A percentile compares a stretch with the other conserved stretches of the same genome.
phyloP scores from a whole-genome alignment of 2,329 filamentous ascomycete species.

The Didymosphaeria variabile region DNA sequence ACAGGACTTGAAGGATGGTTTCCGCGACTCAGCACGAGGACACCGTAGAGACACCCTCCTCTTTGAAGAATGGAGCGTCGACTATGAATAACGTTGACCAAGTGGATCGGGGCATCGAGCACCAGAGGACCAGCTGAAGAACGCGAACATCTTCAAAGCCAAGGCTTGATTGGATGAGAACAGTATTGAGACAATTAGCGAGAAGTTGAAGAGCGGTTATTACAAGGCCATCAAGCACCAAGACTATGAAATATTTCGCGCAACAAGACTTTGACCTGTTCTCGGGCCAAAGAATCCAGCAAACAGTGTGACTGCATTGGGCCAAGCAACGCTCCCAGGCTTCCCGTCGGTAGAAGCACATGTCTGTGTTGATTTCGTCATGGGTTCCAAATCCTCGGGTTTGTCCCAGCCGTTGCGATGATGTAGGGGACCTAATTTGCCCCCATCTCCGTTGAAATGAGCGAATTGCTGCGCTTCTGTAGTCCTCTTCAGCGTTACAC shows the following conservation, averaged over 20 bases:
- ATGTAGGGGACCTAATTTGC: no score
- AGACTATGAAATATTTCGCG: not conserved
- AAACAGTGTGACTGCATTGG: constrained; percentile 33
- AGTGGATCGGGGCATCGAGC: constrained; percentile 40
- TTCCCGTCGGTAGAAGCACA: constrained; percentile 37
- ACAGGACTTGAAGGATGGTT: constrained; percentile 35
- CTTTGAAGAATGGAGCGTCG: constrained; percentile 20
- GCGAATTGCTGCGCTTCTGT: no score
- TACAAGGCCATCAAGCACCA: constrained; percentile 32
- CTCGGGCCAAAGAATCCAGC: constrained; percentile 17
- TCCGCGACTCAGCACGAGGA: constrained; percentile 36
- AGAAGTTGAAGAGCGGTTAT: constrained; percentile 34
- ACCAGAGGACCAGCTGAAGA: constrained; percentile 40
- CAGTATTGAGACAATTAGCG: constrained; percentile 32
- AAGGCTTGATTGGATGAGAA: constrained; percentile 29
- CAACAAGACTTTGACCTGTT: not conserved
- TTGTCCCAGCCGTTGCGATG: constrained; percentile 44
- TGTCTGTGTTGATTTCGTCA: constrained; percentile 30
- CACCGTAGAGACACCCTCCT: constrained; percentile 20
- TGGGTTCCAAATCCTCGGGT: constrained; percentile 43
- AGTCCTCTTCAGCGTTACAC: no score
- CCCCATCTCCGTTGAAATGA: no score
- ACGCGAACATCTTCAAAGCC: constrained; percentile 35
- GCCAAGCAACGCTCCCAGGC: constrained; percentile 31
- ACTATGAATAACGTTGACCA: constrained; percentile 35